These are phyloP conservation scores for Tylopilus rubrobrunneus DNA, from an alignment of 768 basidiomycete species.

Conservation along the genomic window DNA sequence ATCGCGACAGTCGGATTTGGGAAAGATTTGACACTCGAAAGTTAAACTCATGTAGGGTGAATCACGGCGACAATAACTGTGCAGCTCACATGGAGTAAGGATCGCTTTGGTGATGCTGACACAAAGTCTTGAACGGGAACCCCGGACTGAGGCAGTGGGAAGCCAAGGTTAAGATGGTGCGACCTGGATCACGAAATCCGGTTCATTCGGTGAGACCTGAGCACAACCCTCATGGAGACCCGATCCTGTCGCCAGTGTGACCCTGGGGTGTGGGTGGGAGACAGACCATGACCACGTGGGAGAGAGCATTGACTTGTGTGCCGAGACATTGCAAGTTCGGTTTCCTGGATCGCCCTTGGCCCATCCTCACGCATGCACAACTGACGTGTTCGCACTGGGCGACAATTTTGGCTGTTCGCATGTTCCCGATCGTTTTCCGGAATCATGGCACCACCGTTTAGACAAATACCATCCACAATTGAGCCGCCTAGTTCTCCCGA, in stretches of 20 bases:
- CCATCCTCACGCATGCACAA: constrained; percentile 4
- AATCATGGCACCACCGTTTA: constrained; percentile 5
- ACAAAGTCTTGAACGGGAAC: background rate
- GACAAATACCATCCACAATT: constrained; percentile 13
- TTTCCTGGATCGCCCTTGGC: constrained; percentile 11
- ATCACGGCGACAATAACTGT: background rate
- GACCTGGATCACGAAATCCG: constrained; percentile 16
- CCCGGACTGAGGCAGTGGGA: too few relatives aligned
- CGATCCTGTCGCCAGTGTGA: constrained; percentile 1
- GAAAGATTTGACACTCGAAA: background rate
- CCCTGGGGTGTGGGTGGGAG: constrained; percentile 18
- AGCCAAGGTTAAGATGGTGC: background rate
- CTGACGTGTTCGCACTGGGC: constrained; percentile 9
- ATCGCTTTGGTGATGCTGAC: background rate
- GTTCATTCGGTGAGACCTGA: constrained; percentile 13
- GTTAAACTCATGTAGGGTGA: background rate
- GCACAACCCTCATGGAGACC: constrained; percentile 10
- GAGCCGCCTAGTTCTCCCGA: constrained; percentile 22
- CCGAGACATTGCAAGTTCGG: constrained; percentile 12
- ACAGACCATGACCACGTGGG: constrained; percentile 22
- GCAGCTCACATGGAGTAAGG: background rate
- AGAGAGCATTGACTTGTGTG: constrained; percentile 13
- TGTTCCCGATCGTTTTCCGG: constrained; percentile 17
- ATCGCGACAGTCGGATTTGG: constrained; percentile 2
- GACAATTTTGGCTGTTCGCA: constrained; percentile 14